A percentile compares a stretch with the other conserved stretches of the same genome.
Evolutionary conservation across 2,329 filamentous ascomycete genomes (phyloP).

Genomic region (Fonsecaea multimorphosa): DNA sequence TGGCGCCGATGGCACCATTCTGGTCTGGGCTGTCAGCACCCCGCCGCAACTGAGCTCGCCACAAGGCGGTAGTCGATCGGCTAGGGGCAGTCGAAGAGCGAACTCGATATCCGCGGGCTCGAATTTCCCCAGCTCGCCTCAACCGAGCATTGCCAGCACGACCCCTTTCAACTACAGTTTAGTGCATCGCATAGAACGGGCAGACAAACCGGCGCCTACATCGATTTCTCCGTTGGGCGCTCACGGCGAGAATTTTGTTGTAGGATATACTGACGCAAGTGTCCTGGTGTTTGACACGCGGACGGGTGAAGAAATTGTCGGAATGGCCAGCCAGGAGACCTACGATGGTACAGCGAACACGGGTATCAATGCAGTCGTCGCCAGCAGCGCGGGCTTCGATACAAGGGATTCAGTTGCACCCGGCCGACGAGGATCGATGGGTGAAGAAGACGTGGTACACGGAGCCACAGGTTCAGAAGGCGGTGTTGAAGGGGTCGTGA

Average conservation of each 20-base stretch:
- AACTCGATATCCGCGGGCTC: constrained; percentile 95
- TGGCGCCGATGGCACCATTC: constrained; percentile 85
- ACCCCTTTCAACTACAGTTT: constrained; percentile 88
- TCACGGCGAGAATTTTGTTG: constrained; percentile 86
- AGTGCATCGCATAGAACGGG: constrained; percentile 80
- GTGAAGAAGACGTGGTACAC: constrained; percentile 75
- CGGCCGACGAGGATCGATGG: constrained; percentile 66
- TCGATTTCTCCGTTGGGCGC: constrained; percentile 88
- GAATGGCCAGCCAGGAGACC: constrained; percentile 92
- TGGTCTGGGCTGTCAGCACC: constrained; percentile 92
- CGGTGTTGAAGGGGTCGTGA: constrained; percentile 89
- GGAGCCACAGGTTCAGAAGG: constrained; percentile 84
- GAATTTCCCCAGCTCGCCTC: constrained; percentile 86
- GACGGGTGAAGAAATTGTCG: constrained; percentile 86
- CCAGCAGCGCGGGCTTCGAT: constrained; percentile 82
- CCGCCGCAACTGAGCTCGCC: constrained; percentile 86
- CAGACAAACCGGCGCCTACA: constrained; percentile 75
- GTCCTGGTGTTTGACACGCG: constrained; percentile 92
- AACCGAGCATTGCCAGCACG: constrained; percentile 82
- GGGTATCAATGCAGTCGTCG: constrained; percentile 87
- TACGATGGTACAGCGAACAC: constrained; percentile 86
- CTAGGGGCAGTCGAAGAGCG: constrained; percentile 77
- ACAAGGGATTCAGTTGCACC: constrained; percentile 65
- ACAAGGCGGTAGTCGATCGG: constrained; percentile 71
- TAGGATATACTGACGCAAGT: constrained; percentile 87